Percentiles rank a stretch among this genome's conserved stretches.
Evolutionary conservation across 148 eudicot species (phyloP).

Genomic region (Camellia sinensis): DNA sequence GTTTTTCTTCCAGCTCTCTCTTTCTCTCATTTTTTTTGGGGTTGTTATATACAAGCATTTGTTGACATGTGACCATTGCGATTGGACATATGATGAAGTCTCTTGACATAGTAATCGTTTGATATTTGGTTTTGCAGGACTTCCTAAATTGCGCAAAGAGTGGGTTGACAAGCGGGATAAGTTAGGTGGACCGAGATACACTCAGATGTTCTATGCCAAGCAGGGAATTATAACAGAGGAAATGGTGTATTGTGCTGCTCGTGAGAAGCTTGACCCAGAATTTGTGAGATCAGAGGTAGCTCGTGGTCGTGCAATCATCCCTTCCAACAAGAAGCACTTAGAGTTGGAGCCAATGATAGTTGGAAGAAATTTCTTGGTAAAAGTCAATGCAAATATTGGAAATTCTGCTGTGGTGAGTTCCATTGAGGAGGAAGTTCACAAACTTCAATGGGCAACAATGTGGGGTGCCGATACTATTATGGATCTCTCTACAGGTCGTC

Average conservation of each 20-base stretch:
- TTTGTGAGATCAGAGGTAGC: conserved; percentile 96
- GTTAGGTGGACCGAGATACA: conserved; percentile 77
- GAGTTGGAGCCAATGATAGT: conserved; percentile 99
- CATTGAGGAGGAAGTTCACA: conserved; percentile 97
- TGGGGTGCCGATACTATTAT: conserved; percentile 99
- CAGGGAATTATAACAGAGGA: conserved; percentile 90
- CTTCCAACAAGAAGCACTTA: conserved; percentile 89
- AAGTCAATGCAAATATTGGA: conserved; percentile 94
- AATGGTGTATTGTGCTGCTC: conserved; percentile 89
- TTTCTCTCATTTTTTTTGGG: neutral
- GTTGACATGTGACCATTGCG: neutral
- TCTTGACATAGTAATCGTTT: neutral
- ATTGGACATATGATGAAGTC: neutral
- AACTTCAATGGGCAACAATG: conserved; percentile 99
- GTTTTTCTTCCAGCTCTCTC: neutral
- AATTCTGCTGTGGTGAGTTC: conserved; percentile 98
- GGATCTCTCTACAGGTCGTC: conserved; percentile 98
- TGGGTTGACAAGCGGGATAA: conserved; percentile 89
- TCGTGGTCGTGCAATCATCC: conserved; percentile 97
- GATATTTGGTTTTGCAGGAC: conserved; percentile 44
- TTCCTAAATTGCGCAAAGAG: conserved; percentile 76
- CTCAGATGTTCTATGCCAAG: conserved; percentile 98
- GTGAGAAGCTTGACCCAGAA: conserved; percentile 93
- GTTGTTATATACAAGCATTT: neutral
- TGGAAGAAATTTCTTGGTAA: conserved; percentile 91